Base-by-base conservation (phyloP, 2,329 filamentous ascomycete species). In the Ceratocystis huliohia region DNA sequence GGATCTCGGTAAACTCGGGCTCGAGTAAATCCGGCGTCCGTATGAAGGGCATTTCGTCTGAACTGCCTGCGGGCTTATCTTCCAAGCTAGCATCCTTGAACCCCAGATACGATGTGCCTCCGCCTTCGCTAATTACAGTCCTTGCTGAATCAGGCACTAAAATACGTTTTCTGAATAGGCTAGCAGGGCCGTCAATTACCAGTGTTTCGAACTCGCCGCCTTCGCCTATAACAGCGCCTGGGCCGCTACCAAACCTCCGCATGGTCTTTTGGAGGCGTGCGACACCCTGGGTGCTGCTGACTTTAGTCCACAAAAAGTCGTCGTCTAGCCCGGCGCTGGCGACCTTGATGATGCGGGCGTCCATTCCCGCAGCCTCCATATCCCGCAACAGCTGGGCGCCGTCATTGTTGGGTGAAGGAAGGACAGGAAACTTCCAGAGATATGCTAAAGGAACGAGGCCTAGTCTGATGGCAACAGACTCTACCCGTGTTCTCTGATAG, bases 131-230 rank as follows among this genome's bases (percentile, higher is more conserved):
- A 5, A 88, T 78, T 4, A 85, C 75, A 64, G 76, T 76, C 66
- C 77, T 80, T 67, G 81, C 80, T 3, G 75, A 74, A 1, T 83
- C 80, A 0, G 76, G 77, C 41, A 96, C 78, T 53, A 79, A 77
- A 69, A 97, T 88, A 64, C 80, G 82, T 70, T 81, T 82, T 76
- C 83, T 87, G 81, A 94, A 96, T 68, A 96, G 74, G 63, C 78
- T 77, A 0, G 73, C 71, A 7, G 93, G 93, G 10, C 93, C 94
- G 75, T 91, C 85, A 45, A 97, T 73, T 57, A 94, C 91, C 64
- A 97, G 78, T 37, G 91, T 97, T 81, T 97, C 94, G 75, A 95
- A 97, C 78, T 97, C 94, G 2, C 94, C 94, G 5, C 94, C 94
- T 74, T 97, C 94, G 0, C 94, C 94, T 20, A 97, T 77, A 8